Evolutionary conservation across 2,329 filamentous ascomycete genomes (phyloP), one percentile per base, ranked within the genome.

Genomic region (Didymella exigua): DNA sequence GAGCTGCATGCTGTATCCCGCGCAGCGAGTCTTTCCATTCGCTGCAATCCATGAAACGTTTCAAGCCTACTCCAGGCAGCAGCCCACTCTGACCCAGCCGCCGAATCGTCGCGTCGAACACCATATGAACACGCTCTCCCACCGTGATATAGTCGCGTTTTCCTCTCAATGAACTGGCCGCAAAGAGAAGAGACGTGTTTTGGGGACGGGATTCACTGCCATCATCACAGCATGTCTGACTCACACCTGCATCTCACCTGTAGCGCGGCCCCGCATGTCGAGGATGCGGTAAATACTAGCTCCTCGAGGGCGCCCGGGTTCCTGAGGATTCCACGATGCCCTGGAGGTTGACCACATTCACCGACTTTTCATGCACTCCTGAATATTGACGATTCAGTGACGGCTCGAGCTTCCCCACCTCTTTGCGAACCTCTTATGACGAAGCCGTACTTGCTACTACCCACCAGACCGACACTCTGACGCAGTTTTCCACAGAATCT

Each of bases 231-330:
- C 29, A 55, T 56, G 61, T 63, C 74, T 76, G 75, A 77, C 72
- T 77, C 75, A 77, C 67, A 77, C 74, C 62, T 76, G 74, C 75
- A 62, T 72, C 68, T 68, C 73, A 70, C 70, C 66, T 72, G 72
- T 59, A 47, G 49, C 30, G 16, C 46, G 44, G 61, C 65, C 58
- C 66, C 68, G 60, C 65, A 54, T 49, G 21, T 49, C 53, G 23
- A 46, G 37, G 31, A 49, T 46, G 46, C 56, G 62, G 71, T 73
- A 73, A 70, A 73, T 72, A 72, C 57, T 53, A 54, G 62, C 59
- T 60, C 50, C 56, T 59, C 58, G 62, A 64, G 60, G 62, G 65
- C 72, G 67, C 67, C 62, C 47, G 68, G 62, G 68, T 62, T 44
- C 69, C 66, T 71, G 59, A 73, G 68, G 62, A 67, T 66, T 65